Conservation (phyloP, 768 basidiomycete genomes). For the Tephrocybe sp. region DNA sequence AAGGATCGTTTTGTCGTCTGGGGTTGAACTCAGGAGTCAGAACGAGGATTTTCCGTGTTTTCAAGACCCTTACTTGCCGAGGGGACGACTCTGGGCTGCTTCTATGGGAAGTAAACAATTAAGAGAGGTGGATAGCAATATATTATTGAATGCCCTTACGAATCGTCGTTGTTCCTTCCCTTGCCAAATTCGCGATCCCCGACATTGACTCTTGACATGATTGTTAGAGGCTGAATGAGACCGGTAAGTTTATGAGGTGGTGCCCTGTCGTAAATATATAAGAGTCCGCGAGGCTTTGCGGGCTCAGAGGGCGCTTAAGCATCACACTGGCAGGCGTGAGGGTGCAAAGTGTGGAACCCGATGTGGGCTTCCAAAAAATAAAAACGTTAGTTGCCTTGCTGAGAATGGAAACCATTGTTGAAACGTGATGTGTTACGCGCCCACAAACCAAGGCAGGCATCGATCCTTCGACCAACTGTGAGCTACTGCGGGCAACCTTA, state of each 20-base stretch:
- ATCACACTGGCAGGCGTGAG: constrained; percentile 4
- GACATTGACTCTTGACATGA: constrained; percentile 15
- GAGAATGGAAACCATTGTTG: constrained; percentile 5
- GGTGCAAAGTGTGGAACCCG: not conserved
- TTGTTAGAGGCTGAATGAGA: not conserved
- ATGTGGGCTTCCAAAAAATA: not conserved
- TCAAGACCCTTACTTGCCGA: constrained; percentile 32
- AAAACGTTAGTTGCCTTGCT: constrained; percentile 5
- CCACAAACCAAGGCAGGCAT: not conserved
- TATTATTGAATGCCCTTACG: constrained; percentile 24
- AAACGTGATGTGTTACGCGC: not conserved
- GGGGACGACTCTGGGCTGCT: constrained; percentile 61
- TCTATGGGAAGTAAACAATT: constrained; percentile 26
- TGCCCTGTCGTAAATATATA: constrained; percentile 2
- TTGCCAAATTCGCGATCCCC: constrained; percentile 35
- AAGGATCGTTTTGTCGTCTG: constrained; percentile 49
- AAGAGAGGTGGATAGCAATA: not conserved
- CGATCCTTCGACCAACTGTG: not conserved
- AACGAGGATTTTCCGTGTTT: not conserved
- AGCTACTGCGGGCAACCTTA: too few relatives aligned
- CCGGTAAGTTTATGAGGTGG: not conserved
- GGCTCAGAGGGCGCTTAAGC: constrained; percentile 7
- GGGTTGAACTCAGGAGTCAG: constrained; percentile 7
- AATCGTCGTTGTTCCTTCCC: constrained; percentile 38
- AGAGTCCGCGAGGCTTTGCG: not conserved